Evolutionary conservation across 2,329 filamentous ascomycete genomes (phyloP).

Genomic region (Cercospora zeae-maydis): DNA sequence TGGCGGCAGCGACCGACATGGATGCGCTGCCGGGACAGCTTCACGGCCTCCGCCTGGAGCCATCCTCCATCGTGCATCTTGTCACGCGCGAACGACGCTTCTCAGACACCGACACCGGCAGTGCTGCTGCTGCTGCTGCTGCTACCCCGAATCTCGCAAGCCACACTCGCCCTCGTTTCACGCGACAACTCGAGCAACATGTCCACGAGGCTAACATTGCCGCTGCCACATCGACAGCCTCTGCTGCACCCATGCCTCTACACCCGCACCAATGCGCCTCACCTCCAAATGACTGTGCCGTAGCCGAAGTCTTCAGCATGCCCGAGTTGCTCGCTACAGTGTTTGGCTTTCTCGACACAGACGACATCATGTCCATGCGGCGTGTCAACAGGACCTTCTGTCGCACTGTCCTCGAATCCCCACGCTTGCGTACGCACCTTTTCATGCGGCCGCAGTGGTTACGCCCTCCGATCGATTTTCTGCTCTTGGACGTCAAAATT

Average conservation of each 20-base stretch:
- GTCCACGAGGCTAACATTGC: neutral
- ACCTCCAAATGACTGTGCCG: constrained; percentile 19
- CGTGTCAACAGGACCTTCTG: constrained; percentile 23
- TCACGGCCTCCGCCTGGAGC: neutral
- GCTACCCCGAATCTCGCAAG: neutral
- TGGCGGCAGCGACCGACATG: neutral
- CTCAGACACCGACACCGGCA: constrained; percentile 15
- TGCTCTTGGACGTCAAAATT: constrained; percentile 25
- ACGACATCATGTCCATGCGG: constrained; percentile 21
- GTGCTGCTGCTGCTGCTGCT: neutral
- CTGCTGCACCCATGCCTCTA: neutral
- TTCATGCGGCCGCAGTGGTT: constrained; percentile 27
- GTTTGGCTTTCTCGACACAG: constrained; percentile 22
- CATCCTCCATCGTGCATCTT: neutral
- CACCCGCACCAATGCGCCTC: constrained; percentile 6
- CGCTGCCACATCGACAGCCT: neutral
- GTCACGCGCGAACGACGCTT: constrained; percentile 15
- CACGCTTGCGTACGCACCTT: constrained; percentile 25
- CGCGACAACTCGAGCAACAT: neutral
- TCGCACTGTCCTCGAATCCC: constrained; percentile 21
- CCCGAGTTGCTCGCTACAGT: constrained; percentile 29
- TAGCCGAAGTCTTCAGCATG: constrained; percentile 23
- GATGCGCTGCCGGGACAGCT: neutral
- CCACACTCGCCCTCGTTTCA: neutral
- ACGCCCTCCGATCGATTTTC: constrained; percentile 20